Evolutionary conservation across 1,284 basidiomycete genomes (phyloP), one percentile per base, ranked within the genome.

Genomic region (Rhodotorula sp.): DNA sequence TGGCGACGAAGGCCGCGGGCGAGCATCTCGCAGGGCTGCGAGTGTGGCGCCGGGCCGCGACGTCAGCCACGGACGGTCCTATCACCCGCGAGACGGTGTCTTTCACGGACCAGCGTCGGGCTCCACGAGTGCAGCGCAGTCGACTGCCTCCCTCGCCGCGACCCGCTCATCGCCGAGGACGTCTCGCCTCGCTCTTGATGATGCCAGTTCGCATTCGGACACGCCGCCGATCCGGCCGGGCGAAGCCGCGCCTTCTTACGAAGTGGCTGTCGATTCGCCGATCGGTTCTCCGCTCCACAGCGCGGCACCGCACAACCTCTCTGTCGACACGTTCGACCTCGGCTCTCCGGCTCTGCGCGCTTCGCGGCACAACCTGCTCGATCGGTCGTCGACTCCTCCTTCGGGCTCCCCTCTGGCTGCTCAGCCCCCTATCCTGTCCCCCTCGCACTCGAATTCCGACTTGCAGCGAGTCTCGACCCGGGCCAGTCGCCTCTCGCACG

Each of bases 161-260:
- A 30, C 60, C 3, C 70, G 49, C 37, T 42, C 37, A 1, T 29
- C 67, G 4, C 55, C 69, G 26, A 48, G 57, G 1, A 64, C 71
- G 17, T 73, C 74, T 30, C 67, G 69, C 14, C 71, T 73, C 59
- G 61, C 69, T 1, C 71, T 69, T 12, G 66, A 66, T 42, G 67
- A 73, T 20, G 45, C 46, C 5, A 20, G 53, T n/a, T 29, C 3
- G 17, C 49, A 51, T 29, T 24, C 8, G 6, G 30, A 42, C 14
- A 45, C 60, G 4, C 73, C 72, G 56, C 70, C 72, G 1, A 30
- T 75, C 18, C 66, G 33, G 49, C 74, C 74, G 6, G 70, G 72
- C 33, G 75, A 70, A 58, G 60, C 62, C 0, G 70, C 72, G 4
- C 75, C 75, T 4, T 64, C 70, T 7, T 76, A 74, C 69, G 72